A percentile compares a stretch with the other conserved stretches of the same genome.
Conservation (phyloP, 2,329 filamentous ascomycete species). For the Stemphylium lycopersici region DNA sequence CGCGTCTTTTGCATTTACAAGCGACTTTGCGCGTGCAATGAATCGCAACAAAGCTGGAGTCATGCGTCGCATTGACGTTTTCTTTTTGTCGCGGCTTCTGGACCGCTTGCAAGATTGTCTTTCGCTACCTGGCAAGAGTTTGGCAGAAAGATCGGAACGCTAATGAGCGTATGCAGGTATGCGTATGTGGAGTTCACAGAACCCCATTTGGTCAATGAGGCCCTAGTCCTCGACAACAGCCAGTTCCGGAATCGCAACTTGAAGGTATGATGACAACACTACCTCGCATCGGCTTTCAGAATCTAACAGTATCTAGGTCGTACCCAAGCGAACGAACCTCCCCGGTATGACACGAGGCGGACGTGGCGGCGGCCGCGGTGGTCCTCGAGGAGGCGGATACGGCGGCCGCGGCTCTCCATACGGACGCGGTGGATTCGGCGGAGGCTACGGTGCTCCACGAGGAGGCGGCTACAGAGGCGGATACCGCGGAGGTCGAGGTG, state of each 20-base stretch:
- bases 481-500: constrained; percentile 41
- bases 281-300: constrained; percentile 13
- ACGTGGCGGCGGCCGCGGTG: constrained; percentile 63
- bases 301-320: constrained; percentile 60
- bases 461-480: constrained; percentile 52
- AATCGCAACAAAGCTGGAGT: not conserved
- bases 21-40: not conserved
- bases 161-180: constrained; percentile 71
- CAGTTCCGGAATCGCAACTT: constrained; percentile 93
- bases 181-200: constrained; percentile 99
- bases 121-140: constrained; percentile 64
- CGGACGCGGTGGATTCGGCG: constrained; percentile 40
- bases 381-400: constrained; percentile 50
- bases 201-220: constrained; percentile 88
- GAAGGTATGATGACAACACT: constrained; percentile 67
- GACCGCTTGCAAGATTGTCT: constrained; percentile 23
- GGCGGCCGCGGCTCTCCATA: constrained; percentile 62
- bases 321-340: constrained; percentile 94
- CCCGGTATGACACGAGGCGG: constrained; percentile 90
- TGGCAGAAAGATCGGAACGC: constrained; percentile 60
- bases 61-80: not conserved
- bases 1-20: not conserved
- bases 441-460: constrained; percentile 42
- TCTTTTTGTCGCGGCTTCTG: not conserved
- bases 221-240: constrained; percentile 94